Conservation (phyloP, 306 rosid genomes). For the Ceratonia siliqua region DNA sequence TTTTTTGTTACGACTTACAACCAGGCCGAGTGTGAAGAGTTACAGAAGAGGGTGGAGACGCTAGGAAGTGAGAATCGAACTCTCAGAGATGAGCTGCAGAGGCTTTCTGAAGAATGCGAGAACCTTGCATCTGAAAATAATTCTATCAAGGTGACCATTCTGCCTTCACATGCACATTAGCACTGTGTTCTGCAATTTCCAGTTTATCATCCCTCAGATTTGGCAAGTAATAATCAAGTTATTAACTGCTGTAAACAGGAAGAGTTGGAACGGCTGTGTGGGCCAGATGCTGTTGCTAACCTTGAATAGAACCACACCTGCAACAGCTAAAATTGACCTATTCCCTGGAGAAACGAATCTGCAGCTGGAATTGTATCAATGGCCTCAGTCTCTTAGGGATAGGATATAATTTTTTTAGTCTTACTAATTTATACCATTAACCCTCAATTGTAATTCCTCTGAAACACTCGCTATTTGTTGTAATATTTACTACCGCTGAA, state of each 20-base stretch:
- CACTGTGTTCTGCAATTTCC: not conserved
- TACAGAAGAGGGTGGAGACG: conserved; percentile 79
- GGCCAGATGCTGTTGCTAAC: conserved; percentile 75
- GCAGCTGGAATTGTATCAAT: conserved; percentile 47
- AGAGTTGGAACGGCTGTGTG: conserved; percentile 78
- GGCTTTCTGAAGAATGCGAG: conserved; percentile 84
- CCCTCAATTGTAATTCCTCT: conserved; percentile 52
- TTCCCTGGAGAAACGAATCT: conserved; percentile 32
- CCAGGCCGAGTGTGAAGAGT: conserved; percentile 97
- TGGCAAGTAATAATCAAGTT: not conserved
- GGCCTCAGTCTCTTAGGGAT: conserved; percentile 39
- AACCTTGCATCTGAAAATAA: conserved; percentile 80
- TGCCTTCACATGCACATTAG: not conserved
- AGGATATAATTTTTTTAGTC: conserved; percentile 45
- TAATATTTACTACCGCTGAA: conserved; percentile 32
- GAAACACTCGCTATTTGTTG: conserved; percentile 30
- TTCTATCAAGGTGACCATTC: conserved; percentile 68
- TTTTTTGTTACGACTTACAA: conserved; percentile 38
- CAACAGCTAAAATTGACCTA: conserved; percentile 34
- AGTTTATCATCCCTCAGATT: not conserved
- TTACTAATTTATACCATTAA: conserved; percentile 58
- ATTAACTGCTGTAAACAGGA: conserved; percentile 56
- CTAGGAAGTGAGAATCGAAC: conserved; percentile 71
- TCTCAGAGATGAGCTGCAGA: conserved; percentile 81
- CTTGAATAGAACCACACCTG: conserved; percentile 44